These are phyloP conservation scores for slime mould (Dictyostelium discoideum) DNA, from an alignment of 78 protist genomes.

Conservation along the genomic window DNA sequence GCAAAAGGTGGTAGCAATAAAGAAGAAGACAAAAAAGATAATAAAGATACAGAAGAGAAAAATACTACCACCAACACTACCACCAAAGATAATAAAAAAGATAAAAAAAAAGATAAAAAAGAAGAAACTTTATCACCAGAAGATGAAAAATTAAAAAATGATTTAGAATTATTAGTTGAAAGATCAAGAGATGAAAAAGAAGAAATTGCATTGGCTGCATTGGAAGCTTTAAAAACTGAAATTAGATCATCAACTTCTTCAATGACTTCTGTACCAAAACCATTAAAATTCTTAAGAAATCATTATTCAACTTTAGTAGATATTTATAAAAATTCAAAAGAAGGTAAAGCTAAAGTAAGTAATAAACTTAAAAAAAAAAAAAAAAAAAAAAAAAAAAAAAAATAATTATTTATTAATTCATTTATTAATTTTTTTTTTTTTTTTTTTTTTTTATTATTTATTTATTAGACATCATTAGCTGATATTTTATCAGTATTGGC, in stretches of 20 bases:
- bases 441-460: not conserved
- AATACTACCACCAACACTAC: not conserved
- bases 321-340: not conserved
- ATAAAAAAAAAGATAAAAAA: slow-evolving; percentile 18
- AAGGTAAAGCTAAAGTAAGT: slow-evolving; percentile 60
- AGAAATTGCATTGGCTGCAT: slow-evolving; percentile 57
- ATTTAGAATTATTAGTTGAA: slow-evolving; percentile 83
- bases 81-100: not conserved
- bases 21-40: not conserved
- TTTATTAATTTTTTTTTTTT: not conserved
- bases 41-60: not conserved
- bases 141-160: slow-evolving; percentile 85
- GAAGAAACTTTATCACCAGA: slow-evolving; percentile 77
- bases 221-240: slow-evolving; percentile 79
- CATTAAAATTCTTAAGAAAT: slow-evolving; percentile 96
- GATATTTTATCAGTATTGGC: slow-evolving; percentile 96
- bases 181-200: slow-evolving; percentile 52
- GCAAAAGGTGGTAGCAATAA: not conserved
- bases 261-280: slow-evolving; percentile 99
- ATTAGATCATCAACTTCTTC: slow-evolving; percentile 92
- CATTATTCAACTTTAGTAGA: slow-evolving; percentile 87
- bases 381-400: not conserved
- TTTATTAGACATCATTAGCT: slow-evolving; percentile 74
- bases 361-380: not conserved
- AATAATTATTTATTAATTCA: too few species aligned